Base-by-base conservation (phyloP, 495 filamentous ascomycete genomes). In the Lasiosphaeria miniovina region DNA sequence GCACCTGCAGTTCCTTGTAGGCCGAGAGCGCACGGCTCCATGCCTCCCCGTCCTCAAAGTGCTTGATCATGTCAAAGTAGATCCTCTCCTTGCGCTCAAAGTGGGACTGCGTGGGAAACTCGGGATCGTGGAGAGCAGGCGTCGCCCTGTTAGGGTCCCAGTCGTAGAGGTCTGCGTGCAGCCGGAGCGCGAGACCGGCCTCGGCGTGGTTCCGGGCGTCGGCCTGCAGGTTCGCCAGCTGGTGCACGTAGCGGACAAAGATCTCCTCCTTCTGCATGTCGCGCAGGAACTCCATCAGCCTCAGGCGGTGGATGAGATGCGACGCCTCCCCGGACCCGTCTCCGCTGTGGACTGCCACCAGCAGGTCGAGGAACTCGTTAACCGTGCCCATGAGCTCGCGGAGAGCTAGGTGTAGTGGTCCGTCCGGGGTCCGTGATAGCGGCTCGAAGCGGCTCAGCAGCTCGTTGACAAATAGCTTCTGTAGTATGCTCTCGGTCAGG, bases 231-330 rank as follows among this genome's bases (percentile, higher is more conserved):
- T 86, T 79, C 11, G 91, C 90, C 3, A 99, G 80, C 70, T 96
- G 91, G 68, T 99, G 95, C 32, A 98, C 93, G 68, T 98, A 98
- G 58, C 91, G 88, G 63, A 96, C 89, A 71, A 93, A 99, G 61
- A 97, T 96, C 68, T 96, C 92, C 70, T 96, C 92, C 67, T 95
- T 95, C 63, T 93, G 89, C 90, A 96, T 94, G 69, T 97, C 93
- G 69, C 90, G 87, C 71, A 97, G 83, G 75, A 96, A 98, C 63
- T 96, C 90, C 94, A 98, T 96, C 41, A 98, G 74, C 65, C 90
- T 85, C 50, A 98, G 79, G 2, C 91, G 91, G 69, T 98, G 89
- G 68, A 95, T 86, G 52, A 91, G 84, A 59, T 87, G 83, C 49
- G 86, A 87, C 14, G 91, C 90, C 63, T 95, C 90, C 36, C 85